Base-by-base conservation (phyloP, 1,284 basidiomycete genomes). In the Cystobasidiaceae sp. region DNA sequence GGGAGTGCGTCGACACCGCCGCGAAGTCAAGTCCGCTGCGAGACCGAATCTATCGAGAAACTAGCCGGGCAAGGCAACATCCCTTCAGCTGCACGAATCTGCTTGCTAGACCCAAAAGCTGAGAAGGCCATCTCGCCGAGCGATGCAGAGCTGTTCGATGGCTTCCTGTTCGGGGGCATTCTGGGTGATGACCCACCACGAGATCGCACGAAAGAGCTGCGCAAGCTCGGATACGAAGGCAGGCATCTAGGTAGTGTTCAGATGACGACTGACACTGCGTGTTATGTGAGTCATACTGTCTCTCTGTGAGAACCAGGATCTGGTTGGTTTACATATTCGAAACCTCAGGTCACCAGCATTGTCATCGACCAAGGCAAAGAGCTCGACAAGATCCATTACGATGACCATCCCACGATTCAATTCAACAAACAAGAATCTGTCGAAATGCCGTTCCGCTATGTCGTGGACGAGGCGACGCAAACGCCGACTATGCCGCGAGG, bases 261-360 rank as follows among this genome's bases (percentile, higher is more conserved):
- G 77, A 98, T 98, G 94, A 97, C 94, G 27, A 98, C 94, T 0
- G 94, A 98, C 76, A 97, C 94, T 0, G 94, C 94, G 0, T 81
- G 97, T 0, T 91, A 89, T 7, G 93, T 97, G 5, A 93, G 49
- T 48, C 11, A 28, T 28, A 50, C n/a, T 8, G 3, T 50, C 27
- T 30, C 15, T 17, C 27, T 17, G 13, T 28, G 33, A n/a, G n/a
- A n/a, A n/a, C n/a, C n/a, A n/a, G n/a, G n/a, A 13, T 13, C 28
- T 25, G n/a, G 17, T 30, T n/a, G 8, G 27, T 28, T 50, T 13
- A 32, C 21, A 17, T 30, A 2, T 50, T 13, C 48, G n/a, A 30
- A 27, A 9, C 13, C 4, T 46, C 48, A 56, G 54, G 54, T 56
- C 2, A 56, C 54, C 7, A 56, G 54, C 27, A 28, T 56, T 7